A percentile compares a stretch with the other conserved stretches of the same genome.
Conservation (phyloP, 306 rosid genomes). For the Trifolium repens region DNA sequence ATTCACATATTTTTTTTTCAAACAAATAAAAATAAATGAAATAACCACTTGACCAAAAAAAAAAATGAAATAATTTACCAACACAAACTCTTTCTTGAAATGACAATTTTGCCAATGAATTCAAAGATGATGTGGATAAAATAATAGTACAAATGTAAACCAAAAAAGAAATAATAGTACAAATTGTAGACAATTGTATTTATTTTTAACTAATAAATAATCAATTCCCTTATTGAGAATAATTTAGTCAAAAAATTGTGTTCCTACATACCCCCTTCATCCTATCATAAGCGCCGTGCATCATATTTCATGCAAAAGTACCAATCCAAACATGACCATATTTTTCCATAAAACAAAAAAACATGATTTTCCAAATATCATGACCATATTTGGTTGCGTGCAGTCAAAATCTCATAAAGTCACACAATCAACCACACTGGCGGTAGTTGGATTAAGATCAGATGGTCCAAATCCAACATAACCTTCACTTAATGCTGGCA, state of each 20-base stretch:
- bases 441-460: not conserved
- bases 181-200: not conserved
- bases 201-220: not conserved
- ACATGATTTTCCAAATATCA: no score
- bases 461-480: not conserved
- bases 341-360: no score
- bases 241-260: not conserved
- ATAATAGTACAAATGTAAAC: not conserved
- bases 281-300: not conserved
- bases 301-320: not conserved
- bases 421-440: not conserved
- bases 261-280: not conserved
- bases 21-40: not conserved
- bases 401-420: no score
- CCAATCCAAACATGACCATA: not conserved
- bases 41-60: no score
- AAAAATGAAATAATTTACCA: not conserved
- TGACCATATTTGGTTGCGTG: not conserved
- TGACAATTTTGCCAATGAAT: not conserved
- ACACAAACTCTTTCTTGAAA: not conserved
- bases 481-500: slow-evolving; percentile 6
- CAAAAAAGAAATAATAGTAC: not conserved
- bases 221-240: not conserved
- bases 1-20: not conserved
- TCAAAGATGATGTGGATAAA: not conserved